These are phyloP conservation scores for Skeletonema grethae DNA, from an alignment of 108 stramenopile species.

Conservation along the genomic window DNA sequence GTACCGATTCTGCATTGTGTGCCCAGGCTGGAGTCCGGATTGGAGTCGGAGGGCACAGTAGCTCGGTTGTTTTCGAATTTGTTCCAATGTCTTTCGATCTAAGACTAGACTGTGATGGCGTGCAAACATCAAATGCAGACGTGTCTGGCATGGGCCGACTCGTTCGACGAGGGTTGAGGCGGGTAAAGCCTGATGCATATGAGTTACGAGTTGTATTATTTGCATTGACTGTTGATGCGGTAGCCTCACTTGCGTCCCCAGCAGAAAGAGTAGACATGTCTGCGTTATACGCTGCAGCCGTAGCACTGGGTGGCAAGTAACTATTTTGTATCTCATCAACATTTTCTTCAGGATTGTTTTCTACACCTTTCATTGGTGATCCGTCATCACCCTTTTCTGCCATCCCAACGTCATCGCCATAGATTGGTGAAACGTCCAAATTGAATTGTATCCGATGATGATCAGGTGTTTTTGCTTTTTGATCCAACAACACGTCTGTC, in stretches of 20 bases:
- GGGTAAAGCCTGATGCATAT: slow-evolving; percentile 21
- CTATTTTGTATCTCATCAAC: neutral
- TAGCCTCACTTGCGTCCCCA: slow-evolving; percentile 23
- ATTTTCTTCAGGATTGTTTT: slow-evolving; percentile 19
- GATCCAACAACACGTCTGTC: neutral
- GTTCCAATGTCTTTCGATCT: slow-evolving; percentile 46
- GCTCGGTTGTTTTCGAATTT: slow-evolving; percentile 48
- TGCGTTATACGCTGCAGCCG: slow-evolving; percentile 5
- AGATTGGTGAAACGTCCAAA: slow-evolving; percentile 46
- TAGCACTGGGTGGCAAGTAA: neutral
- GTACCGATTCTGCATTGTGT: slow-evolving; percentile 36
- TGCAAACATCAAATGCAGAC: slow-evolving; percentile 66
- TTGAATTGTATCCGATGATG: slow-evolving; percentile 26
- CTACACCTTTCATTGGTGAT: slow-evolving; percentile 18
- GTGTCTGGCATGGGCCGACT: slow-evolving; percentile 82
- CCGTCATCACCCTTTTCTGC: slow-evolving; percentile 14
- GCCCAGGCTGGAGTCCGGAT: slow-evolving; percentile 81
- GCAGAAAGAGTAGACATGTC: slow-evolving; percentile 19
- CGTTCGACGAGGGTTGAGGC: slow-evolving; percentile 41
- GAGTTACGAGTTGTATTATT: slow-evolving; percentile 30
- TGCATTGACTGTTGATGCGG: slow-evolving; percentile 25
- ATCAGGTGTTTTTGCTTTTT: slow-evolving; percentile 12
- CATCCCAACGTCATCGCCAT: slow-evolving; percentile 19
- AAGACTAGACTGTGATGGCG: slow-evolving; percentile 43
- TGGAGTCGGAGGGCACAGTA: slow-evolving; percentile 78